A percentile compares a stretch with the other conserved stretches of the same genome.
Evolutionary conservation across 2,329 filamentous ascomycete species (phyloP).

Genomic region (Penicillium sp.): DNA sequence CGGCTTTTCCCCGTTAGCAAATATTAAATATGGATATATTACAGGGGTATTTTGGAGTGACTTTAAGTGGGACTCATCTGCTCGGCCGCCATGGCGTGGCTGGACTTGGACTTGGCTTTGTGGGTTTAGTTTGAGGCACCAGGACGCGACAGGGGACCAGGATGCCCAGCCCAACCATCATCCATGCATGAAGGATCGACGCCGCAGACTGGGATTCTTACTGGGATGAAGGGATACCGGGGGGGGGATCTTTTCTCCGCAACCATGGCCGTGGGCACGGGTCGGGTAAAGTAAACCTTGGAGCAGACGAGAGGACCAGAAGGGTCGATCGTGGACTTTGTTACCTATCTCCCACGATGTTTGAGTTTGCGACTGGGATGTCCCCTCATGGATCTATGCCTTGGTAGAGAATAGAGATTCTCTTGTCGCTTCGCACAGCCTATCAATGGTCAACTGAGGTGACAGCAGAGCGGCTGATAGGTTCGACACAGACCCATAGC

Average conservation of each 20-base stretch:
- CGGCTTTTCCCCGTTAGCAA: no score
- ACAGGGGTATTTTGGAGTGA: no score
- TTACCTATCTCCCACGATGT: neutral
- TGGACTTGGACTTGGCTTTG: neutral
- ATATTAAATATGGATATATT: no score
- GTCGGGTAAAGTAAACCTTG: neutral
- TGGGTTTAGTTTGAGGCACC: neutral
- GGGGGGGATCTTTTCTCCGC: neutral
- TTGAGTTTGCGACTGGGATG: neutral
- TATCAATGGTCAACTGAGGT: neutral
- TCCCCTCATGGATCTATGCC: no score
- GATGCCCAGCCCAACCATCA: neutral
- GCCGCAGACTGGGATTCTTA: neutral
- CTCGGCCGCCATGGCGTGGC: neutral
- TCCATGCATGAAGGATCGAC: slow-evolving; percentile 3
- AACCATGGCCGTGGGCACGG: slow-evolving; percentile 2
- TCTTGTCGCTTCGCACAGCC: neutral
- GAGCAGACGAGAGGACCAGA: no score
- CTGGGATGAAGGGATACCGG: no score
- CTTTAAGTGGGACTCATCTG: neutral
- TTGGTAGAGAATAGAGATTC: no score
- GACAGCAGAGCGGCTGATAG: no score
- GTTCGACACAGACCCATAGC: neutral
- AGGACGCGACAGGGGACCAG: neutral
- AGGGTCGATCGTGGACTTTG: no score